Base-by-base conservation (phyloP, 1,284 basidiomycete species). In the Naganishia liquefaciens region DNA sequence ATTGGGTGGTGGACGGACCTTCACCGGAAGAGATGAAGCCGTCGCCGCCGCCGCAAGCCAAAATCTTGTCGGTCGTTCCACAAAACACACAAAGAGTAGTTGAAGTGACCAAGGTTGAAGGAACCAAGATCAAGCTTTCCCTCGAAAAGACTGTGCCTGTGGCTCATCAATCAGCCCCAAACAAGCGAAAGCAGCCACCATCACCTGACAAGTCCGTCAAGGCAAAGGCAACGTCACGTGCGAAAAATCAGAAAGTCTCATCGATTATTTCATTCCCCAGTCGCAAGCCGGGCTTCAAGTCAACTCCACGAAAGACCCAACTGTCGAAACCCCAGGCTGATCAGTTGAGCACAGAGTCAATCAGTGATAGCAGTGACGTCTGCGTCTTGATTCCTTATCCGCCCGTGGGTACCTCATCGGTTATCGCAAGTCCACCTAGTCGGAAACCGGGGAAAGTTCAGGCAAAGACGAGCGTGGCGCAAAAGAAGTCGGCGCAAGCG, bases 1-100 rank as follows among this genome's bases (percentile, higher is more conserved):
- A 84, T 21, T 68, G 67, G 67, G 67, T 67, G 2, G 52, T 50
- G 2, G 39, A 47, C 28, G 62, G 69, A 13, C 62, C 66, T 13
- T 49, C 64, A 6, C 57, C 64, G 21, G 57, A 51, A 15, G 43
- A 53, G 10, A 44, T 65, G 30, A 40, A 60, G 33, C 13, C 25
- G 11, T 6, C 39, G 0, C 46, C 46, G 13, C 4, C 21, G 17
- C 13, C 25, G 25, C 15, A 28, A 3, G 13, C 27, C 30, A 33
- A 30, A 11, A 30, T 21, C 19, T 39, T 39, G 13, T 46, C 37
- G 1, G 13, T 33, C 5, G 3, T 33, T 13, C 57, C 46, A 5
- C 37, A 39, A 19, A 37, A 2, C 3, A 28, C 47, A 33, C 33
- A 19, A 11, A 21, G 46, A 30, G 13, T 37, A 7, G 50, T 60